Evolutionary conservation across 2,329 filamentous ascomycete genomes (phyloP), one percentile per base, ranked within the genome.

Genomic region (Teratosphaeria gauchensis): DNA sequence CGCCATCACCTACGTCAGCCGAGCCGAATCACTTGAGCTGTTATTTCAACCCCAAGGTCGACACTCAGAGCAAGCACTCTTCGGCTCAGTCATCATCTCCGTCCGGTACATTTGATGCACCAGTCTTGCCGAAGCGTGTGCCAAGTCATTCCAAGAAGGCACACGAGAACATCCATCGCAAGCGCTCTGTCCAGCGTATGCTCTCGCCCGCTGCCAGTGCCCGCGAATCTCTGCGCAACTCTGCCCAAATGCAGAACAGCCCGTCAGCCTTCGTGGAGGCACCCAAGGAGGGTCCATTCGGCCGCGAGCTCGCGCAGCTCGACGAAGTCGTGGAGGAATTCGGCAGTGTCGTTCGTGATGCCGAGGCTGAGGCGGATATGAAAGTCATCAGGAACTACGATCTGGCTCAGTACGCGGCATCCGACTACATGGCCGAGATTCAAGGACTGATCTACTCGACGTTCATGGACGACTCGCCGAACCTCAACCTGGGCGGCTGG

Each of bases 311-410:
- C 56, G 90, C 90, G 58, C 88, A 97, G 74, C 89, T 97, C 28
- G 90, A 91, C 56, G 94, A 97, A 74, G 82, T 96, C 16, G 92
- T 88, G 0, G 94, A 97, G 75, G 92, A 96, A 74, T 92, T 90
- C 66, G 84, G 85, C 51, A 71, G 72, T 54, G 75, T 73, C 0
- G 80, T 84, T 32, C 80, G 82, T 62, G 80, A 84, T 60, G 80
- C 81, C n/a, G 78, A 84, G 53, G 76, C 86, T 46, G 87, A 92
- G 52, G 88, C 90, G 58, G 90, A 95, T 72, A 82, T 89, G 68
- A 52, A 35, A 9, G 51, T 42, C 60, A 83, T 97, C 70, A 74
- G 81, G 60, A 79, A 81, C 28, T 84, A 83, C 62, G 90, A 89
- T 2, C 80, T 96, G 5, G 81, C 80, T 67, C 88, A 86, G 67